A percentile compares a stretch with the other conserved stretches of the same genome.
These are phyloP conservation scores for Phyllosticta ampelicida DNA, from an alignment of 2,329 filamentous ascomycete genomes.

Conservation along the genomic window DNA sequence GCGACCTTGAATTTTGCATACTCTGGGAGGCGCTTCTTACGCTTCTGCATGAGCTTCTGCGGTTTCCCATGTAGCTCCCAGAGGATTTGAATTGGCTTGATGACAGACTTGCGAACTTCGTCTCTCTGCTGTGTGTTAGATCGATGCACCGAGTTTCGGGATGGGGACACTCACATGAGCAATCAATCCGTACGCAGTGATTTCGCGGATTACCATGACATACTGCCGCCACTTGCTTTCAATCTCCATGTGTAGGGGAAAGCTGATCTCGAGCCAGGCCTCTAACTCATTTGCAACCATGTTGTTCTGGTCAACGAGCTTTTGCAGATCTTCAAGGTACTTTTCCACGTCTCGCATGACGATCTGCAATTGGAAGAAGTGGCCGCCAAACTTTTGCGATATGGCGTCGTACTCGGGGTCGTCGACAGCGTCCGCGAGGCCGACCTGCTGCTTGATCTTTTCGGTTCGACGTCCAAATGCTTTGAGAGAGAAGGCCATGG, in stretches of 20 bases:
- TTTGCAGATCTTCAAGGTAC: constrained; percentile 71
- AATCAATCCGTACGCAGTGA: constrained; percentile 46
- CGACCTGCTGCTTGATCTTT: constrained; percentile 65
- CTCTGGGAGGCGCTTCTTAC: constrained; percentile 82
- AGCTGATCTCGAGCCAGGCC: constrained; percentile 59
- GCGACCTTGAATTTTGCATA: constrained; percentile 73
- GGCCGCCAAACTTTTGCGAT: constrained; percentile 79
- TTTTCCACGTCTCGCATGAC: constrained; percentile 89
- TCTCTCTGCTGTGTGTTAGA: constrained; percentile 1
- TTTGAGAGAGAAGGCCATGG: constrained; percentile 45
- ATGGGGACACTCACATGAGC: constrained; percentile 1
- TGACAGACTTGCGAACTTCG: constrained; percentile 67
- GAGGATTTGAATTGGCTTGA: constrained; percentile 69
- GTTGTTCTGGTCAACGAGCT: constrained; percentile 71
- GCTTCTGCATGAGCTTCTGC: constrained; percentile 84
- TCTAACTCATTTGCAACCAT: constrained; percentile 75
- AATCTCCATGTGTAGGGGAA: constrained; percentile 50
- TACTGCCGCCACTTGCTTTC: constrained; percentile 94
- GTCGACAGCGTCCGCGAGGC: constrained; percentile 53
- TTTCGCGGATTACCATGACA: constrained; percentile 75
- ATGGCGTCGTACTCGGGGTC: constrained; percentile 72
- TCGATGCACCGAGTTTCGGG: not conserved
- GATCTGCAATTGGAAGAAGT: constrained; percentile 85
- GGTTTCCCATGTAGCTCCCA: constrained; percentile 75
- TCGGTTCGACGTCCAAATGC: constrained; percentile 84